Evolutionary conservation across 108 stramenopile species (phyloP).

Genomic region (Conticribra weissflogii): DNA sequence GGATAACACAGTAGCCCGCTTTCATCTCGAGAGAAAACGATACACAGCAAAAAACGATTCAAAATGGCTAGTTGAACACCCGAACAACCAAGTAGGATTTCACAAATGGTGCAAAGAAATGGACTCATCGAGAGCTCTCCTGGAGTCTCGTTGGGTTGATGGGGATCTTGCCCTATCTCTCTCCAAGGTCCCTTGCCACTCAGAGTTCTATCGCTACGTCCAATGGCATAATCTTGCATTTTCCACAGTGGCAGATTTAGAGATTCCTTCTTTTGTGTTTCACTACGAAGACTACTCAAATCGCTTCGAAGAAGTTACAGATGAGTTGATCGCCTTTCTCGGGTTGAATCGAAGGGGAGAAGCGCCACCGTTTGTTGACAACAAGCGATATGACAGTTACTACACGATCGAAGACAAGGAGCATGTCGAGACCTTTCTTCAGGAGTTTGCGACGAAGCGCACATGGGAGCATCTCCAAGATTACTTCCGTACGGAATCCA

Average conservation of each 20-base stretch:
- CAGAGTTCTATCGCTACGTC: slow-evolving; percentile 44
- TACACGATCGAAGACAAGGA: slow-evolving; percentile 12
- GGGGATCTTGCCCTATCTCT: slow-evolving; percentile 27
- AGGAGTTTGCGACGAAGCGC: slow-evolving; percentile 29
- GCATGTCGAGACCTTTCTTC: slow-evolving; percentile 13
- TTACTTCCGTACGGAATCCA: no score
- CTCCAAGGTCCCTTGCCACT: slow-evolving; percentile 30
- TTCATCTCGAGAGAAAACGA: slow-evolving; percentile 40
- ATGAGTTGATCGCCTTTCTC: slow-evolving; percentile 63
- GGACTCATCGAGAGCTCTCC: slow-evolving; percentile 14
- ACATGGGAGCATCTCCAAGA: slow-evolving; percentile 20
- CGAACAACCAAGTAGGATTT: slow-evolving; percentile 42
- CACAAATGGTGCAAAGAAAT: slow-evolving; percentile 53
- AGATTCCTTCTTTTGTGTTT: slow-evolving; percentile 54
- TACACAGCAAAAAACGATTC: slow-evolving; percentile 14
- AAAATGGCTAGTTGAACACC: slow-evolving; percentile 36
- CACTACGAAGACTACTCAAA: slow-evolving; percentile 77
- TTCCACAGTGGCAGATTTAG: slow-evolving; percentile 41
- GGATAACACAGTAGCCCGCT: slow-evolving; percentile 52
- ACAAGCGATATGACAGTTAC: slow-evolving; percentile 32
- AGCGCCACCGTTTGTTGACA: slow-evolving; percentile 19
- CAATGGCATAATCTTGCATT: slow-evolving; percentile 60
- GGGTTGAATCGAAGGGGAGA: slow-evolving; percentile 38
- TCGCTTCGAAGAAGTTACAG: slow-evolving; percentile 45
- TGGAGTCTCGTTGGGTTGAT: slow-evolving; percentile 31